These are phyloP conservation scores for Citrus reticulata DNA, from an alignment of 345 rosid species.

Conservation along the genomic window DNA sequence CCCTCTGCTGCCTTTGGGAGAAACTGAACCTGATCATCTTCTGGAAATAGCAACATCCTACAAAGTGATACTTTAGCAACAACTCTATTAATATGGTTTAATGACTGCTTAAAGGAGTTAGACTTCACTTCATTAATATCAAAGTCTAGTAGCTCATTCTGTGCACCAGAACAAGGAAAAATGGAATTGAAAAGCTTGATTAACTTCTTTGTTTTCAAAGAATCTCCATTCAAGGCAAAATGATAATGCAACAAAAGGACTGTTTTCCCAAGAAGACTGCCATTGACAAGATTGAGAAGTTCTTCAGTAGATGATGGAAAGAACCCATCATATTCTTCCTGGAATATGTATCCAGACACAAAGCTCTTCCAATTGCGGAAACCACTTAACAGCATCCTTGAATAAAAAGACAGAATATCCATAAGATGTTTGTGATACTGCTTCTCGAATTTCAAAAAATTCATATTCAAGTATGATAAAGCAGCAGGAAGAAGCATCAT, in stretches of 20 bases:
- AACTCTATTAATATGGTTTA: constrained; percentile 54
- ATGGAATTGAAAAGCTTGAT: constrained; percentile 53
- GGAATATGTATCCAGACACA: constrained; percentile 47
- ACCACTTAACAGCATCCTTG: constrained; percentile 50
- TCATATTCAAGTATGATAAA: constrained; percentile 47
- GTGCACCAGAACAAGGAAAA: constrained; percentile 28
- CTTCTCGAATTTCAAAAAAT: constrained; percentile 42
- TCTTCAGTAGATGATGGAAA: constrained; percentile 46
- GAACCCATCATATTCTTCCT: constrained; percentile 51
- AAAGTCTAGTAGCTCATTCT: constrained; percentile 52
- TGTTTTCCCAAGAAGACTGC: constrained; percentile 72
- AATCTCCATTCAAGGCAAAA: constrained; percentile 42
- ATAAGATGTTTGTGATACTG: constrained; percentile 31
- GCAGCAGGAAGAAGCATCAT: constrained; percentile 74
- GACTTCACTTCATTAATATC: constrained; percentile 40
- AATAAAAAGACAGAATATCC: constrained; percentile 51
- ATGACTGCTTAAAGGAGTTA: constrained; percentile 38
- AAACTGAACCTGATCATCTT: constrained; percentile 25
- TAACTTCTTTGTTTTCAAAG: constrained; percentile 40
- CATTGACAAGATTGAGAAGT: constrained; percentile 45
- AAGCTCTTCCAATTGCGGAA: constrained; percentile 60
- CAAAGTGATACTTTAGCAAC: constrained; percentile 58
- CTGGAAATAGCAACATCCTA: constrained; percentile 56
- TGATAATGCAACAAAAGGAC: constrained; percentile 56
- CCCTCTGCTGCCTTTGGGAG: constrained; percentile 28